Conservation (phyloP, 2,329 filamentous ascomycete species). For the Exserohilum rostratum region DNA sequence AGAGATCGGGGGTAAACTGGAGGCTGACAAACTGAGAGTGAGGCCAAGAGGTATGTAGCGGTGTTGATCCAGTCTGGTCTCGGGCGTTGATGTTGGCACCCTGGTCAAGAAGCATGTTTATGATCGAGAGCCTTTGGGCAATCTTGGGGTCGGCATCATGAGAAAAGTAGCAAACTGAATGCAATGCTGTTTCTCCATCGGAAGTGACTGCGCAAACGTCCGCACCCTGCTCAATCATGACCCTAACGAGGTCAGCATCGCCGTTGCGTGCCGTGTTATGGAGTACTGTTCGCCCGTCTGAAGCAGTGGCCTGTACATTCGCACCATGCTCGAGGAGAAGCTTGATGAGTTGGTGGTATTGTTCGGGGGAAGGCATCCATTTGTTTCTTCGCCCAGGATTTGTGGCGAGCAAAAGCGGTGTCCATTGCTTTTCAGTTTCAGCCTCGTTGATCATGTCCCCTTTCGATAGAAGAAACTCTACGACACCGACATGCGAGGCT, state of each 20-base stretch:
- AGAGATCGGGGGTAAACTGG: neutral
- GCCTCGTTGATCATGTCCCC: neutral
- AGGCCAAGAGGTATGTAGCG: neutral
- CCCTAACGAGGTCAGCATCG: neutral
- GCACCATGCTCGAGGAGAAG: neutral
- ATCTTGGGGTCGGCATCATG: neutral
- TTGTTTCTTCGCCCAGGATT: neutral
- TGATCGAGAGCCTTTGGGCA: neutral
- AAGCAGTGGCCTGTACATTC: neutral
- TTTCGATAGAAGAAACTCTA: neutral
- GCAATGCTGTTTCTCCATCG: neutral
- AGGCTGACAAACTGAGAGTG: neutral
- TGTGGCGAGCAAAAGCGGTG: neutral
- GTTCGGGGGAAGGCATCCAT: neutral
- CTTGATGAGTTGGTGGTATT: neutral
- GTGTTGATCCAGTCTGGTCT: neutral
- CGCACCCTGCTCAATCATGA: neutral
- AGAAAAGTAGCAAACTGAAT: neutral
- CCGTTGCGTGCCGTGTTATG: neutral
- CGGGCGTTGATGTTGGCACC: slow-evolving; percentile 1
- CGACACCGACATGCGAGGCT: neutral
- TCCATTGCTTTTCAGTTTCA: neutral
- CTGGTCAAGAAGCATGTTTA: slow-evolving; percentile 2
- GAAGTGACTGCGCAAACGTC: neutral
- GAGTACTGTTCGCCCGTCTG: neutral